Base-by-base conservation (phyloP, 192 early-diverging fungal genomes). In the Dimargaris verticillata region DNA sequence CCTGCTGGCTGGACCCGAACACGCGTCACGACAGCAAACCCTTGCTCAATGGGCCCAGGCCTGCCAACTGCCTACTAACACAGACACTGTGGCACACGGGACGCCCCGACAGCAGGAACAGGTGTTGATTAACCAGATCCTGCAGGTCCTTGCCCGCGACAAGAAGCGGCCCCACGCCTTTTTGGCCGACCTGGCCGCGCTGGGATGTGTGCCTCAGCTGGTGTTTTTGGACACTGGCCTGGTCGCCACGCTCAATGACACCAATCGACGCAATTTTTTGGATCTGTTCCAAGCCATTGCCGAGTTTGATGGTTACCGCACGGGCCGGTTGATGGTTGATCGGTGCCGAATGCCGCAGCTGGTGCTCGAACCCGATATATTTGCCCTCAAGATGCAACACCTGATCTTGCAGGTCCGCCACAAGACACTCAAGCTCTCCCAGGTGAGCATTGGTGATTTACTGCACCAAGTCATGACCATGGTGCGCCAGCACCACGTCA, bases 171-270 rank as follows among this genome's bases (percentile, higher is more conserved):
- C 73, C 7, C 64, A 69, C 44, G 68, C 62, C 3, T 76, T 73
- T 52, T 60, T 58, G 20, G 57, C 70, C 15, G 46, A 62, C 17
- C 68, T 95, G 5, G 75, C 80, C 24, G 60, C 76, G 10, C 72
- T 80, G 63, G 92, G 91, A 0, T 94, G 83, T 66, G 70, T 74
- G 0, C 85, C 95, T 0, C 78, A 78, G 42, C 61, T 98, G 33
- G 76, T 92, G 5, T 88, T 92, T 61, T 77, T 98, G 20, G 95
- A 98, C 72, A 87, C 89, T 26, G 95, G 95, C 0, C 69, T 98
- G n/a, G 84, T 88, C 5, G 88, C 88, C 0, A 75, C 75, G 28
- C 78, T 98, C 12, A 82, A 88, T 29, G 62, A 75, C 6, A 64
- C 62, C 54, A 89, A 89, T 68, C 78, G 93, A 25, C 70, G 71